Evolutionary conservation across 257 asterid species (phyloP).

Genomic region (Prunella vulgaris): DNA sequence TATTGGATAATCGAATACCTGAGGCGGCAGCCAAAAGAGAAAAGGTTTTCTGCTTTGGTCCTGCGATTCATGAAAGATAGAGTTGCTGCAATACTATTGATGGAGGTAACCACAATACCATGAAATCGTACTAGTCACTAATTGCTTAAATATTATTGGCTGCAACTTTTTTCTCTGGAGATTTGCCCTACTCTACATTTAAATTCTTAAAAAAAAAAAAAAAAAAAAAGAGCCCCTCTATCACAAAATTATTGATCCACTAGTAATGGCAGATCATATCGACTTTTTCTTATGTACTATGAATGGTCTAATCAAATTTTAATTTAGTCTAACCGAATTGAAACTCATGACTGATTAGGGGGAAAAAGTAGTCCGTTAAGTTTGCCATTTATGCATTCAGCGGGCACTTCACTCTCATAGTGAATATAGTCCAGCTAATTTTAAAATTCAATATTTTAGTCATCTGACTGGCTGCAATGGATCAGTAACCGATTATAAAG

Average conservation of each 20-base stretch:
- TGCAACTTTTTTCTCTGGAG: background rate
- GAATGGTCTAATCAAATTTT: background rate
- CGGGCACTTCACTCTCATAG: background rate
- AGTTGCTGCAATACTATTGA: constrained; percentile 72
- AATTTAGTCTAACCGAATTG: background rate
- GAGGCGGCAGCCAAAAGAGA: constrained; percentile 70
- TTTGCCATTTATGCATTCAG: too few relatives aligned
- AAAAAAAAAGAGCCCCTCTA: background rate
- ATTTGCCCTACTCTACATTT: constrained; percentile 2
- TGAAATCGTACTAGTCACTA: background rate
- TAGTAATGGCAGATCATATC: background rate
- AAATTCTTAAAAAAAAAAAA: too few relatives aligned
- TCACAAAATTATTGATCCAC: background rate
- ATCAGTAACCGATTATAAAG: background rate
- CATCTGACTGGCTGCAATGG: background rate
- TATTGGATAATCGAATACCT: constrained; percentile 89
- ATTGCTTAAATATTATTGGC: background rate
- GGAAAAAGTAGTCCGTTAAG: too few relatives aligned
- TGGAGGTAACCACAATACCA: constrained; percentile 55
- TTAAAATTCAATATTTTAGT: background rate
- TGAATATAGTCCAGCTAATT: background rate
- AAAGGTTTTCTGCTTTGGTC: constrained; percentile 65
- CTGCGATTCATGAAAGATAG: constrained; percentile 90
- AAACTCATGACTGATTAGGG: background rate
- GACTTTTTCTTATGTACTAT: background rate